Base-by-base conservation (phyloP, 2,329 filamentous ascomycete genomes). In the Knoxdaviesia capensis region DNA sequence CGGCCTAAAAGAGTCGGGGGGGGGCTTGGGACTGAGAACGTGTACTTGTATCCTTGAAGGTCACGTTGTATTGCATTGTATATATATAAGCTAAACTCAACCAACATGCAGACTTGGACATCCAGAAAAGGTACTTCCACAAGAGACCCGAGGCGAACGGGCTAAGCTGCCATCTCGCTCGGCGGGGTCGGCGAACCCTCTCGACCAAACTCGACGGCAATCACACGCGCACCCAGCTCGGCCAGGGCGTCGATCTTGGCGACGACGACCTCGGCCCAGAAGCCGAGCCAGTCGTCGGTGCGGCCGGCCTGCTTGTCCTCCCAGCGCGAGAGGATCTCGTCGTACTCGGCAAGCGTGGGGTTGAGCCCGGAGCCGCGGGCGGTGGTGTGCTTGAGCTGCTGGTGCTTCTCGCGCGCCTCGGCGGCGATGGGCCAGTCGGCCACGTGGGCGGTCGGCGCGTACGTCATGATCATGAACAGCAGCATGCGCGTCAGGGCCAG, bases 401-500 rank as follows among this genome's bases (percentile, higher is more conserved):
- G 51, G 36, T 76, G 51, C 57, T 72, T 62, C 20, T 59, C 58
- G 39, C 52, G 58, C 2, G 69, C 68, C 40, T 61, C 53, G 3
- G 49, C 50, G 33, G 62, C 50, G 3, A 71, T 55, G 30, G 59
- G 59, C 63, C 68, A 72, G 6, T 63, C 61, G 6, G 59, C 54
- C 5, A 59, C 59, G 46, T 66, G 62, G 5, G 58, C 63, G 31
- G 53, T 48, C 0, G 61, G 60, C 1, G 57, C 61, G 38, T 63
- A 59, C 31, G 59, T 54, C 20, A 64, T 47, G 8, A 68, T 58
- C 49, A 76, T 59, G 34, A 63, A 55, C 42, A 74, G 55, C 9
- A 75, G 51, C 43, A 65, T 64, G 48, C 75, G 68, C 46, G 65
- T 68, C 40, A 73, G 54, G 7, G 64, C 66, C 3, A 69, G 60